A percentile compares a stretch with the other conserved stretches of the same genome.
These are phyloP conservation scores for Naganishia sp. DNA, from an alignment of 1,284 basidiomycete genomes.

Conservation along the genomic window DNA sequence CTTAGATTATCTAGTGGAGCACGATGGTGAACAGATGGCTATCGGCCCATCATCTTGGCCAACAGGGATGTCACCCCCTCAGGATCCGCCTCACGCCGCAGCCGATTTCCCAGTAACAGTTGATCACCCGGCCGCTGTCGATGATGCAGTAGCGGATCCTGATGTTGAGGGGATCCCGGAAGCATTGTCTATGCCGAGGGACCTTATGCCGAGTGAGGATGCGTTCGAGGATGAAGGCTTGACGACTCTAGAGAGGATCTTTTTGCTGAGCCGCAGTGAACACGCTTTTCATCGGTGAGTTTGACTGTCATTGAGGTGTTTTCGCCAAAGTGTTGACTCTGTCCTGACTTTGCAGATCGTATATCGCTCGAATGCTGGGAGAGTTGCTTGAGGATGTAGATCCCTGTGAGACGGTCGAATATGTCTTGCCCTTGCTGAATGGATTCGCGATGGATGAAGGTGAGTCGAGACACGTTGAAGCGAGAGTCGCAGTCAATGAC, in stretches of 20 bases:
- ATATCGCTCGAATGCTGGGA: conserved; percentile 78
- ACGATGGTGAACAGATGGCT: too few species aligned
- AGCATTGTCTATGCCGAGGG: conserved; percentile 28
- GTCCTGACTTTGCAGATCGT: conserved; percentile 58
- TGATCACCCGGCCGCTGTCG: too few species aligned
- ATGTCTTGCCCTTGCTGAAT: conserved; percentile 85
- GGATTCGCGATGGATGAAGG: conserved; percentile 85
- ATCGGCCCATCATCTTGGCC: too few species aligned
- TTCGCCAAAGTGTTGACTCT: background rate
- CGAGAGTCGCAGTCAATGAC: background rate
- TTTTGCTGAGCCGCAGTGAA: conserved; percentile 85
- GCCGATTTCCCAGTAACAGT: too few species aligned
- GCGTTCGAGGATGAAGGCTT: conserved; percentile 66
- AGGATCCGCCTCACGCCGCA: too few species aligned
- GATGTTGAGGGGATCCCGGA: conserved; percentile 27
- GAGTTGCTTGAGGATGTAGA: conserved; percentile 72
- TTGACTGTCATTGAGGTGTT: background rate
- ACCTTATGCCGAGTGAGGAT: conserved; percentile 40
- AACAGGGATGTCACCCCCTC: too few species aligned
- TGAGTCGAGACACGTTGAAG: conserved; percentile 48
- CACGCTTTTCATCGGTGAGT: conserved; percentile 70
- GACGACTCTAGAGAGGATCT: conserved; percentile 86
- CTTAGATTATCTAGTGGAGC: too few species aligned
- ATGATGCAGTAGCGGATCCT: background rate
- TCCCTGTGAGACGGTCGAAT: conserved; percentile 87